phyloP scores from a whole-genome alignment of 768 basidiomycete species.

The Lentinula lateritia region DNA sequence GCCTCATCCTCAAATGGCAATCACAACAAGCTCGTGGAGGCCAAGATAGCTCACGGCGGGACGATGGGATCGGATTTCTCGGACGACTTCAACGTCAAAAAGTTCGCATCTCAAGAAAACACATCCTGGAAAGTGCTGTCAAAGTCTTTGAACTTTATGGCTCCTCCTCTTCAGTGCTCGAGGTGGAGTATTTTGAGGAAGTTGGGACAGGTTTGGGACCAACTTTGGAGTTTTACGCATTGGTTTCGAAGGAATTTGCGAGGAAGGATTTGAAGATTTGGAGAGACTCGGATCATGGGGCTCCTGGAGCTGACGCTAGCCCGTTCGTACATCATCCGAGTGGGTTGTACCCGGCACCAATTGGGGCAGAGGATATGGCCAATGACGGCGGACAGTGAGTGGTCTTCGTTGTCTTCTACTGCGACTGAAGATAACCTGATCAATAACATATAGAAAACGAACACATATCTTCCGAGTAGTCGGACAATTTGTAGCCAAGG shows the following conservation, averaged over 20 bases:
- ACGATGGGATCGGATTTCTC: constrained; percentile 89
- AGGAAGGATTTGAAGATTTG: constrained; percentile 84
- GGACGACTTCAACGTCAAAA: constrained; percentile 93
- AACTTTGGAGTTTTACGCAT: constrained; percentile 96
- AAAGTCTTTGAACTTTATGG: constrained; percentile 98
- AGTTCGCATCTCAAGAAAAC: constrained; percentile 91
- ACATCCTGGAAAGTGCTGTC: constrained; percentile 91
- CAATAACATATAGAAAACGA: constrained; percentile 51
- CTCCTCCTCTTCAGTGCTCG: constrained; percentile 86
- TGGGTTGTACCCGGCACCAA: constrained; percentile 87
- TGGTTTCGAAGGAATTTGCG: constrained; percentile 94
- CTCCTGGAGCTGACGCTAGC: constrained; percentile 24
- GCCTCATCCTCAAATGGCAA: constrained; percentile 93
- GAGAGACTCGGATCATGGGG: constrained; percentile 74
- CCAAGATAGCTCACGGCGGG: constrained; percentile 75
- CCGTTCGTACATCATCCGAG: constrained; percentile 77
- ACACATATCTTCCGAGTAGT: constrained; percentile 85
- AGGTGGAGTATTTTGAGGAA: constrained; percentile 99
- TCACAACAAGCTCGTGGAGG: constrained; percentile 69
- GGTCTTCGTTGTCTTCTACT: neutral
- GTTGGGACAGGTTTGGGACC: constrained; percentile 97
- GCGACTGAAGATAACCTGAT: constrained; percentile 6
- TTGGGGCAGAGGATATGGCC: constrained; percentile 59
- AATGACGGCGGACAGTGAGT: constrained; percentile 75
- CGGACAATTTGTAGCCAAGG: constrained; percentile 95